Conservation (phyloP, 2,329 filamentous ascomycete genomes). For the Ceratocystis alfenasii region DNA sequence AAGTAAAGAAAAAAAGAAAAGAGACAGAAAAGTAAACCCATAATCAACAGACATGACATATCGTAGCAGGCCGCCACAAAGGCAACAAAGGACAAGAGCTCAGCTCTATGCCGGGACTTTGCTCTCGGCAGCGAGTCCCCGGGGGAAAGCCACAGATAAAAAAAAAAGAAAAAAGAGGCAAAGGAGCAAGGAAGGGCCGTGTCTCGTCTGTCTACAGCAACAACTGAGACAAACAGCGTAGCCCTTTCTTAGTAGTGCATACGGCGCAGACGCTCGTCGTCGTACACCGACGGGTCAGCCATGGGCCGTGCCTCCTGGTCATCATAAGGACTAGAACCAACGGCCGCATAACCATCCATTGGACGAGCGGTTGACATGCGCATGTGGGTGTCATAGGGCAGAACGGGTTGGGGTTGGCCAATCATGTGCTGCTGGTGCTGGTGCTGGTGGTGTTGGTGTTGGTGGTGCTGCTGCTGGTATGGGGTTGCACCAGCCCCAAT, state of each 20-base stretch:
- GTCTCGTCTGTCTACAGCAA: neutral
- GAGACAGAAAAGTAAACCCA: neutral
- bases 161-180: too few species aligned
- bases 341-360: neutral
- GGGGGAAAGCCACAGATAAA: neutral
- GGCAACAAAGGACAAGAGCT: neutral
- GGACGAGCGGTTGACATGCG: neutral
- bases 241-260: slow-evolving; percentile 7
- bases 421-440: neutral
- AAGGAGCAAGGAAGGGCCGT: neutral
- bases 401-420: neutral
- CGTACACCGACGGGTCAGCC: slow-evolving; percentile 13
- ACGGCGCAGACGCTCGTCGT: slow-evolving; percentile 13
- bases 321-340: neutral
- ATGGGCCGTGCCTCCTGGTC: slow-evolving; percentile 7
- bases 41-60: neutral
- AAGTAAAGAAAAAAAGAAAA: slow-evolving; percentile 6
- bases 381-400: slow-evolving; percentile 13
- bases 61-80: slow-evolving; percentile 9
- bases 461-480: slow-evolving; percentile 1
- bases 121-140: neutral
- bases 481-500: neutral
- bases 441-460: slow-evolving; percentile 2
- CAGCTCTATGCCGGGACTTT: neutral
- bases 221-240: neutral